phyloP scores from a whole-genome alignment of 2,329 filamentous ascomycete genomes.

The Ceratocystis ficicola region DNA sequence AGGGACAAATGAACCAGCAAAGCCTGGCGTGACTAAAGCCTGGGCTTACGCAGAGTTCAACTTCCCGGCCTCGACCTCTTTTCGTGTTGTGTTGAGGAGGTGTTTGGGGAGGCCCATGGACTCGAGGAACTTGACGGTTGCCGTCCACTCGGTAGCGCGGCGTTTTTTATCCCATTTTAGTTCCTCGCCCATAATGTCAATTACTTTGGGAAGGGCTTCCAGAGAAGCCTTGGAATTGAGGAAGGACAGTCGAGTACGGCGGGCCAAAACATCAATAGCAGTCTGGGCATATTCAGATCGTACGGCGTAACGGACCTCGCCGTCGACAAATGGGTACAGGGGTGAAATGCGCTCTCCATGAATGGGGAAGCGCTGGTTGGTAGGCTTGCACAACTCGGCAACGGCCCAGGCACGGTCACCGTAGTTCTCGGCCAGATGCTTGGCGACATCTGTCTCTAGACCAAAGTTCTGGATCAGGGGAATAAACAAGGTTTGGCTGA shows the following conservation, averaged over 20 bases:
- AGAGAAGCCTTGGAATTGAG: slow-evolving; percentile 83
- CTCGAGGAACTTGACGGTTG: slow-evolving; percentile 50
- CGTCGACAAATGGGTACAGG: slow-evolving; percentile 83
- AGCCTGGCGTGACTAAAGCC: neutral
- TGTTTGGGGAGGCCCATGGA: slow-evolving; percentile 54
- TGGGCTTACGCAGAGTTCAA: slow-evolving; percentile 37
- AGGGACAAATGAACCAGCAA: neutral
- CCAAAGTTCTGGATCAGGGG: slow-evolving; percentile 89
- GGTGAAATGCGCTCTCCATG: slow-evolving; percentile 66
- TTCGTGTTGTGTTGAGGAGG: slow-evolving; percentile 45
- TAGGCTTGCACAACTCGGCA: slow-evolving; percentile 64
- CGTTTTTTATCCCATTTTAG: slow-evolving; percentile 62
- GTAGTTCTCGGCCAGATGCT: slow-evolving; percentile 76
- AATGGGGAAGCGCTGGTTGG: slow-evolving; percentile 67
- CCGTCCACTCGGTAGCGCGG: slow-evolving; percentile 70
- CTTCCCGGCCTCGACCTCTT: slow-evolving; percentile 49
- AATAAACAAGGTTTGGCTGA: slow-evolving; percentile 82
- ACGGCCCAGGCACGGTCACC: slow-evolving; percentile 90
- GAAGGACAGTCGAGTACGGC: slow-evolving; percentile 76
- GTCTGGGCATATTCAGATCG: slow-evolving; percentile 86
- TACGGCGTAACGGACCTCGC: slow-evolving; percentile 79
- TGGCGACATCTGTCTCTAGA: slow-evolving; percentile 80
- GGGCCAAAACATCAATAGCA: slow-evolving; percentile 74
- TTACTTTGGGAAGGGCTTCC: slow-evolving; percentile 70
- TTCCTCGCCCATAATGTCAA: slow-evolving; percentile 81